Evolutionary conservation across 306 rosid genomes (phyloP).

Genomic region (Vicia sativa): DNA sequence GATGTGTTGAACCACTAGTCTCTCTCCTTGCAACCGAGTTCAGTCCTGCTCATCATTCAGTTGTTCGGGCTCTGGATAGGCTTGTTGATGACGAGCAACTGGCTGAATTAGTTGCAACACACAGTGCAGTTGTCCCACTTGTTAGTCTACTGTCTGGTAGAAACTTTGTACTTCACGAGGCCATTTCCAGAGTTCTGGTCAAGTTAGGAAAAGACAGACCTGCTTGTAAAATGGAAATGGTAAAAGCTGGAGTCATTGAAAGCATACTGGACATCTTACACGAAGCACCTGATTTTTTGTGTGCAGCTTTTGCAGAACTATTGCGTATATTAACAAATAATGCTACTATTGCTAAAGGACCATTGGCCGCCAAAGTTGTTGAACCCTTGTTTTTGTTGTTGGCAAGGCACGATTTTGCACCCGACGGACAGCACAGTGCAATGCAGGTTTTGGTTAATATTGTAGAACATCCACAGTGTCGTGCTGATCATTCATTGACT

Average conservation of each 20-base stretch:
- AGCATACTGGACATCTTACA: conserved; percentile 78
- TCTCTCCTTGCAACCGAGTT: conserved; percentile 86
- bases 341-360: conserved; percentile 95
- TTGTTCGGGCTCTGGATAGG: conserved; percentile 93
- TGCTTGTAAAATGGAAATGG: conserved; percentile 98
- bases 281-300: conserved; percentile 92
- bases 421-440: conserved; percentile 95
- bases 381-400: conserved; percentile 86
- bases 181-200: conserved; percentile 88
- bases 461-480: conserved; percentile 94
- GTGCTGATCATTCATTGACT: conserved; percentile 80
- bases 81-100: conserved; percentile 97
- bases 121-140: conserved; percentile 93
- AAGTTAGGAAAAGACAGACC: conserved; percentile 98
- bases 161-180: conserved; percentile 92
- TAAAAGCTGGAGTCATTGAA: conserved; percentile 93
- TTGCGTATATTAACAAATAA: conserved; percentile 96
- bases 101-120: conserved; percentile 93
- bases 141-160: conserved; percentile 87
- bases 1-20: conserved; percentile 95
- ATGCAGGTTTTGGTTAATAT: conserved; percentile 95
- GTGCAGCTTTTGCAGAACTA: conserved; percentile 86
- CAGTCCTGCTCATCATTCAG: conserved; percentile 87
- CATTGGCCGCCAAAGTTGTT: conserved; percentile 88
- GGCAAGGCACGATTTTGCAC: conserved; percentile 82